Base-by-base conservation (phyloP, 1,139 yeast species). In the Debaryomycetaceae sp. region DNA sequence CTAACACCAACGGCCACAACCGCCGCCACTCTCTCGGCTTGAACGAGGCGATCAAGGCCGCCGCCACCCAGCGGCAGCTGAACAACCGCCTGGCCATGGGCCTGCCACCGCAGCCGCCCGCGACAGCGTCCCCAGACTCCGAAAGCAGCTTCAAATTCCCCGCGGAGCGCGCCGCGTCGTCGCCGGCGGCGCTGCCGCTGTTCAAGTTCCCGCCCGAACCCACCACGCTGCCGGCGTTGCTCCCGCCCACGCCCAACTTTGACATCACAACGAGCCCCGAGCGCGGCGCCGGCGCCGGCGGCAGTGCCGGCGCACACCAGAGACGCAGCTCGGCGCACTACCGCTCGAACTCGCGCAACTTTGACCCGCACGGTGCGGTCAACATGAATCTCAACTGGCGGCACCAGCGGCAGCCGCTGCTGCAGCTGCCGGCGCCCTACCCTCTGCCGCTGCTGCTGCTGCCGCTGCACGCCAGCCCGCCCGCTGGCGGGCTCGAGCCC, bases 41-140 rank as follows among this genome's bases (percentile, higher is more conserved):
- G 37, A 82, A 82, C 36, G 98, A 91, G 56, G 98, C 98, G n/a
- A 89, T 85, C 47, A 81, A 83, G 45, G 97, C 97, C 4, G 98
- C 98, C 11, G 96, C 96, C 6, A 78, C 77, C 47, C 73, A 66
- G 41, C 89, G 88, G 30, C 95, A 86, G 56, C 53, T 55, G 18
- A 66, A 65, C 38, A 51, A 33, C 11, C 36, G 34, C 16, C 16
- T 28, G 5, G 37, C 32, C 9, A 29, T 20, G 5, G 30, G 31
- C 2, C 16, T 25, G 33, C 35, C 16, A 16, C 38, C 11, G 24
- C 16, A 37, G 27, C 25, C 29, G 44, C 34, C 21, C 34, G 49
- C 16, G 35, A 26, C 26, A 31, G 45, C 32, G 17, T 34, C 49
- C 16, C 32, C 25, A 18, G 39, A 39, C 4, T 39, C 44, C 25